Percentiles rank a stretch among this genome's conserved stretches.
Conservation (phyloP, 352 stramenopile genomes). For the Aphanomyces euteiches region DNA sequence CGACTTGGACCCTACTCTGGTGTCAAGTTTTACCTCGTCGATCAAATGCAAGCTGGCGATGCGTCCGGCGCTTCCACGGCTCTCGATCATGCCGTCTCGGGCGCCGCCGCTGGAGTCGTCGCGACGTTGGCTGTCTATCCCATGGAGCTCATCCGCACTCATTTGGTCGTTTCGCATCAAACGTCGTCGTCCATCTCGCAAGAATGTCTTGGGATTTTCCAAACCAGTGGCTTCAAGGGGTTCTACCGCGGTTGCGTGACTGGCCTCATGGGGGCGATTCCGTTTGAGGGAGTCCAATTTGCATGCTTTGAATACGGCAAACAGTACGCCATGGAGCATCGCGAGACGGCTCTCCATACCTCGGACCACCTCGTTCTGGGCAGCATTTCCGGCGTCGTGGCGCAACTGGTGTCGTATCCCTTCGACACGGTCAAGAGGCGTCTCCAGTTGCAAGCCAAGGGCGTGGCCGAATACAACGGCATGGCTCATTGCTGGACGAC, state of each 20-base stretch:
- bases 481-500: conserved; percentile 46
- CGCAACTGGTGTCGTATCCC: conserved; percentile 79
- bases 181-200: conserved; percentile 35
- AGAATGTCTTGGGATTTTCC: conserved; percentile 58
- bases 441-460: conserved; percentile 54
- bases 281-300: conserved; percentile 81
- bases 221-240: conserved; percentile 53
- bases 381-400: conserved; percentile 62
- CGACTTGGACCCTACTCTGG: conserved; percentile 69
- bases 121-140: conserved; percentile 72
- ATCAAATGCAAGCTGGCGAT: conserved; percentile 50
- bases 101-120: conserved; percentile 54
- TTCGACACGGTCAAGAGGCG: conserved; percentile 86
- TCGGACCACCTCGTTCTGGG: conserved; percentile 80
- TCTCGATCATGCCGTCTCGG: conserved; percentile 51
- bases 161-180: conserved; percentile 63
- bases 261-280: conserved; percentile 62
- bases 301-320: conserved; percentile 80
- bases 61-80: conserved; percentile 41
- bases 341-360: conserved; percentile 64
- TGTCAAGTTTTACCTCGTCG: conserved; percentile 77
- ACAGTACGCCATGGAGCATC: conserved; percentile 40
- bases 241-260: conserved; percentile 68
- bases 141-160: conserved; percentile 71
- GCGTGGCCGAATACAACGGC: conserved; percentile 39